Percentiles rank a stretch among this genome's conserved stretches.
These are phyloP conservation scores for Sporothrix globosa DNA, from an alignment of 2,329 filamentous ascomycete genomes.

Conservation along the genomic window DNA sequence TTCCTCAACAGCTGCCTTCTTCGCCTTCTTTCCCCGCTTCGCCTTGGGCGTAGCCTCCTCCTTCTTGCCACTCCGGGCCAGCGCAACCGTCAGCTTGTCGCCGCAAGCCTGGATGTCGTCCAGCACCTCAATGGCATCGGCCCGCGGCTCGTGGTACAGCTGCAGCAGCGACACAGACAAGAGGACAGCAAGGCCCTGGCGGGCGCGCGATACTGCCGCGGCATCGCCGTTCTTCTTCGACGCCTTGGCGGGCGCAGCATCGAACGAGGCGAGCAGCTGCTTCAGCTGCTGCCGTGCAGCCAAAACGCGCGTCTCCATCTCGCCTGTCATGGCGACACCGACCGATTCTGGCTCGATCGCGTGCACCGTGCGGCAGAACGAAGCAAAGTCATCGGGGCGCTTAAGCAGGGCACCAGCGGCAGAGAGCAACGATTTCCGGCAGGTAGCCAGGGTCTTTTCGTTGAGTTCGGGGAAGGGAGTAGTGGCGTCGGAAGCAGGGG, in stretches of 20 bases:
- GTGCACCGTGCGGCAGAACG: slow-evolving; percentile 59
- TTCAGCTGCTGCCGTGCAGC: slow-evolving; percentile 56
- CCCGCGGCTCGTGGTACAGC: slow-evolving; percentile 79
- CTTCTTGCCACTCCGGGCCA: slow-evolving; percentile 39
- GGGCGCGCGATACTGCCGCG: slow-evolving; percentile 45
- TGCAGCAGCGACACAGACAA: slow-evolving; percentile 85
- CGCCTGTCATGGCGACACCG: slow-evolving; percentile 58
- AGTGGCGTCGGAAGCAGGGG: slow-evolving; percentile 39
- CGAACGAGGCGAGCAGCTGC: slow-evolving; percentile 49
- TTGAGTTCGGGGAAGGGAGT: slow-evolving; percentile 48
- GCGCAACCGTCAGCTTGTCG: slow-evolving; percentile 59
- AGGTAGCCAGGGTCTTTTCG: slow-evolving; percentile 57
- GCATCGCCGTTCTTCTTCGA: slow-evolving; percentile 30
- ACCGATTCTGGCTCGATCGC: slow-evolving; percentile 57
- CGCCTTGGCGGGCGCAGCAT: slow-evolving; percentile 44
- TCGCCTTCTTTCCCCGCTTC: slow-evolving; percentile 49
- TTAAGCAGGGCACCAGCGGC: slow-evolving; percentile 62
- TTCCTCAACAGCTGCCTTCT: slow-evolving; percentile 29
- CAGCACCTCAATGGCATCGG: slow-evolving; percentile 80
- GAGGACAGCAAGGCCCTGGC: slow-evolving; percentile 74
- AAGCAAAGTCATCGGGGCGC: slow-evolving; percentile 55
- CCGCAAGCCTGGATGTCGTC: slow-evolving; percentile 80
- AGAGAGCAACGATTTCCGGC: slow-evolving; percentile 60
- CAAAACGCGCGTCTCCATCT: slow-evolving; percentile 56
- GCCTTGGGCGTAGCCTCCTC: not conserved